These are phyloP conservation scores for Ustilago shanxiensis DNA, from an alignment of 1,284 basidiomycete species.

Conservation along the genomic window DNA sequence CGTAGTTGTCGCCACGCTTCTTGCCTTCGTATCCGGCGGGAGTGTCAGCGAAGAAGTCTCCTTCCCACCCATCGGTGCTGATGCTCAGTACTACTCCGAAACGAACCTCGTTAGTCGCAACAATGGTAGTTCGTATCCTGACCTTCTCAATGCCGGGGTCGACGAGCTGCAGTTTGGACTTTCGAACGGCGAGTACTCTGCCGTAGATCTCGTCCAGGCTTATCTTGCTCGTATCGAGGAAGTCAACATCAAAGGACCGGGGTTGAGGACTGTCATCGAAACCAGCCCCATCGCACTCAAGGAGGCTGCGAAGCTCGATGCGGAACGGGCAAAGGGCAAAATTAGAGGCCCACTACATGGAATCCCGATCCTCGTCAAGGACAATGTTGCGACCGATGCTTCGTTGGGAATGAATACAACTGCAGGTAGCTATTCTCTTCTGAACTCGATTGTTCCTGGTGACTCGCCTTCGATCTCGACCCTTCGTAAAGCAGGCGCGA, in stretches of 20 bases:
- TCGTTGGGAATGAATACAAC: constrained; percentile 77
- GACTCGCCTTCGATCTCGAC: constrained; percentile 77
- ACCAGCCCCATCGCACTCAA: constrained; percentile 76
- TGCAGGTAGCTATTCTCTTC: constrained; percentile 72
- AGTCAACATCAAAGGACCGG: constrained; percentile 74
- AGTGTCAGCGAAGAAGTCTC: not conserved
- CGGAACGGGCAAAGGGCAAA: constrained; percentile 73
- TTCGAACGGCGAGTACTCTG: constrained; percentile 12
- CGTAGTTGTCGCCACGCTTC: constrained; percentile 12
- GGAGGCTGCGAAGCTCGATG: constrained; percentile 72
- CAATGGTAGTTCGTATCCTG: constrained; percentile 21
- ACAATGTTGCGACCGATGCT: constrained; percentile 77
- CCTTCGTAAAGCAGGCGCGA: constrained; percentile 78
- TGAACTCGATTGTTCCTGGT: constrained; percentile 74
- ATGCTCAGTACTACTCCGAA: not conserved
- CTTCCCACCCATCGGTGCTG: not conserved
- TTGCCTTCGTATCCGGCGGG: constrained; percentile 15
- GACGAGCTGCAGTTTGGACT: constrained; percentile 30
- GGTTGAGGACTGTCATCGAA: constrained; percentile 77
- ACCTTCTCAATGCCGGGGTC: constrained; percentile 41
- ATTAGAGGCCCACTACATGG: constrained; percentile 77
- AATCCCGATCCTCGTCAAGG: constrained; percentile 79
- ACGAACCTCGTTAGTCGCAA: not conserved
- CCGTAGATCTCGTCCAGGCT: constrained; percentile 70
- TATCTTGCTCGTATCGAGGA: constrained; percentile 80